Percentiles rank a stretch among this genome's conserved stretches.
phyloP scores from a whole-genome alignment of 176 grass and related monocot species.

The Ensete ventricosum region DNA sequence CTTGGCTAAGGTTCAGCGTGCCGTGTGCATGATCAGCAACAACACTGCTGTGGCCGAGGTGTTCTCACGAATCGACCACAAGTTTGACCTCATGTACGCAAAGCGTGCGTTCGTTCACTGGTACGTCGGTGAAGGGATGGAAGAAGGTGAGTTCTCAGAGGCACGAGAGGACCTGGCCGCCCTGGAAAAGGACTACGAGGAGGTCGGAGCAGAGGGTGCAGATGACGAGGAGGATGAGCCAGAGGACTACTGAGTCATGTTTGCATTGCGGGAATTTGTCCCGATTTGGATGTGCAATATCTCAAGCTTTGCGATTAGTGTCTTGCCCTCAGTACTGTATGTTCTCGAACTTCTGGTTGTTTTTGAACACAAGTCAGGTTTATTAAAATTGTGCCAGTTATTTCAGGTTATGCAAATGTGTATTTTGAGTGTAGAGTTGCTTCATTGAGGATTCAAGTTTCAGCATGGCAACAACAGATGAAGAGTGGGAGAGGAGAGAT shows the following conservation, averaged over 20 bases:
- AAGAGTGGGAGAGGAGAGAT: too few relatives aligned
- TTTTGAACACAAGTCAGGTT: neutral
- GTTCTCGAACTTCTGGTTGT: neutral
- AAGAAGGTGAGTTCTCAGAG: conserved; percentile 82
- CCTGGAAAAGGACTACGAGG: conserved; percentile 83
- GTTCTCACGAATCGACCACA: conserved; percentile 84
- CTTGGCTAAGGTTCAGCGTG: conserved; percentile 77
- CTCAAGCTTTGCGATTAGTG: neutral
- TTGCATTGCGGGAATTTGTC: neutral
- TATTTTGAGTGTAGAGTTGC: too few relatives aligned
- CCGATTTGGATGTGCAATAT: neutral
- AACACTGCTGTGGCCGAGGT: conserved; percentile 82
- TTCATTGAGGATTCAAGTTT: too few relatives aligned
- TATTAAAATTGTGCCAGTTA: neutral
- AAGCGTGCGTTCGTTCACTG: conserved; percentile 85
- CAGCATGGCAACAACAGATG: too few relatives aligned
- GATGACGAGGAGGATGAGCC: conserved; percentile 58
- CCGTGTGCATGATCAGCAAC: conserved; percentile 95
- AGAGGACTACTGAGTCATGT: conserved; percentile 51
- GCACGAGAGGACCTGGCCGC: conserved; percentile 81
- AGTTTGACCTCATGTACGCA: conserved; percentile 78
- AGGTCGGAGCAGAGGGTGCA: conserved; percentile 62
- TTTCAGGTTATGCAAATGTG: too few relatives aligned
- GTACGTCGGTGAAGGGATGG: conserved; percentile 87
- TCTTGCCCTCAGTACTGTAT: neutral